These are phyloP conservation scores for Boletellus deceptivus DNA, from an alignment of 1,284 basidiomycete species.

Conservation along the genomic window DNA sequence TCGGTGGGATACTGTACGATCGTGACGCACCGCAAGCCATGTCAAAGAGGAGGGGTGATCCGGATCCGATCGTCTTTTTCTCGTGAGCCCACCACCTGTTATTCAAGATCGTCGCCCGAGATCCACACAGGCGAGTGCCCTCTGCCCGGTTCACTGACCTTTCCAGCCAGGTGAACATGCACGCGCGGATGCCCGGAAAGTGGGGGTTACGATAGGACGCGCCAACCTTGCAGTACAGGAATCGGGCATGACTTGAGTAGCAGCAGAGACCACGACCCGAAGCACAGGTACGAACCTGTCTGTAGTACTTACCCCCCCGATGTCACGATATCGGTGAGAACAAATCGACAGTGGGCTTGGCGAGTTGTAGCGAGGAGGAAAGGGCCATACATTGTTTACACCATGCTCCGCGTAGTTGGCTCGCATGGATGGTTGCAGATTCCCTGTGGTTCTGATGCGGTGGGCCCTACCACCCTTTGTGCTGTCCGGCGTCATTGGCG, in stretches of 20 bases:
- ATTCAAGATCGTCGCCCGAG: neutral
- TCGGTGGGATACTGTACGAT: neutral
- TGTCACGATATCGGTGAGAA: slow-evolving; percentile 9
- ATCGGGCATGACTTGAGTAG: neutral
- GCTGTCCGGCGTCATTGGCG: slow-evolving; percentile 3
- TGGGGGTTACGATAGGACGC: slow-evolving; percentile 72
- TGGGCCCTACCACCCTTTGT: slow-evolving; percentile 37
- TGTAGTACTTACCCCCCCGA: slow-evolving; percentile 24
- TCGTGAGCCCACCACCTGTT: slow-evolving; percentile 29
- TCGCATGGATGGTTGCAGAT: slow-evolving; percentile 63
- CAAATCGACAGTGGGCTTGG: neutral
- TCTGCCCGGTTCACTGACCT: slow-evolving; percentile 33
- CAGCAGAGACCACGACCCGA: neutral
- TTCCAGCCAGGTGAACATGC: slow-evolving; percentile 53
- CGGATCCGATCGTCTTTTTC: slow-evolving; percentile 8
- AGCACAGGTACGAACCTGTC: slow-evolving; percentile 22
- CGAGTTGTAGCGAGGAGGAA: slow-evolving; percentile 15
- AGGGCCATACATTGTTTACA: slow-evolving; percentile 56
- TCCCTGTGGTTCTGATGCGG: slow-evolving; percentile 42
- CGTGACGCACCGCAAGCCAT: slow-evolving; percentile 29
- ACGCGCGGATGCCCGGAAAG: slow-evolving; percentile 63
- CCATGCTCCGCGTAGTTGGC: slow-evolving; percentile 66
- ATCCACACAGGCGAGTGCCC: neutral
- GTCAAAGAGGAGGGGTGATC: slow-evolving; percentile 28
- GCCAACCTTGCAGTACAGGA: slow-evolving; percentile 43